Evolutionary conservation across 805 yeast genomes (phyloP), one percentile per base, ranked within the genome.

Genomic region (Wickerhamomyces silvicola): DNA sequence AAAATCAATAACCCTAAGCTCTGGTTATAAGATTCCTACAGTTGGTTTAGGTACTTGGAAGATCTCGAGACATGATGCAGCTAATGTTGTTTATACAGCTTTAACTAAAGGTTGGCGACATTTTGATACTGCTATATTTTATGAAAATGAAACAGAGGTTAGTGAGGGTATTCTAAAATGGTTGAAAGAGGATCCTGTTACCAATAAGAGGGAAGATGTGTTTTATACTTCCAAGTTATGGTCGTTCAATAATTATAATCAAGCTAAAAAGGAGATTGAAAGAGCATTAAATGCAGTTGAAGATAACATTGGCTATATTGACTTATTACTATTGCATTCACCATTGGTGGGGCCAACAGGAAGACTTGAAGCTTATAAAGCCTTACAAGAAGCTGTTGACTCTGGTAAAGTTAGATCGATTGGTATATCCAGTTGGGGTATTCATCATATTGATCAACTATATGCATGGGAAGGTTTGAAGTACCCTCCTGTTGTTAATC

Each of bases 351-450:
- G 75, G 67, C 48, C 75, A 11, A 48, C 56, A n/a, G 54, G 64
- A 41, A 66, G 92, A 49, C 42, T 75, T 22, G 83, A 70, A 26
- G 74, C 88, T 0, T 83, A 82, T 75, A 64, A 58, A 47, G 90
- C 88, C 1, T 64, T 83, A 68, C 88, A 83, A 53, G 92, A 83
- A 46, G 77, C 74, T 17, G 81, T 77, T 15, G 74, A 66, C 17
- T 60, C 60, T 6, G 81, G 85, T 5, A 57, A 65, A 32, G 77
- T 81, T 29, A 70, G 65, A 47, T 68, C 83, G 10, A 75, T 84
- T 37, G 95, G 94, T 18, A 87, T 84, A 11, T 81, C 92, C 7
- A 80, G 81, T 54, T 84, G 70, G 54, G 85, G 86, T 24, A 48
- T 57, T 14, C 59, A 60, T 3, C 86, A 78, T 52, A 56, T 83